Evolutionary conservation across 2,329 filamentous ascomycete genomes (phyloP).

Genomic region (Xylaria polymorpha): DNA sequence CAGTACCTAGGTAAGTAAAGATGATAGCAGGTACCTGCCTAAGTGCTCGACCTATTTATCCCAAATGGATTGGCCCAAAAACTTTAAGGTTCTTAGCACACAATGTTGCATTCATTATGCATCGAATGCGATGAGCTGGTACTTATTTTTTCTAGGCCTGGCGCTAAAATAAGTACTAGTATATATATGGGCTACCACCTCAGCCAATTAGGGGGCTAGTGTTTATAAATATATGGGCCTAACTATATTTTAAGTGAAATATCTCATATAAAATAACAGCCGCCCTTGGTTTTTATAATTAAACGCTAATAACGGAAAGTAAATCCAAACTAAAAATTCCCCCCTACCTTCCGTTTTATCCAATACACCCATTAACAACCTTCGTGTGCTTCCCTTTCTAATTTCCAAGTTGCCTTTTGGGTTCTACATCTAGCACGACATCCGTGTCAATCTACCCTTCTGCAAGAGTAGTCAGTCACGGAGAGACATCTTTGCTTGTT

Average conservation of each 20-base stretch:
- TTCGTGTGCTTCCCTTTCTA: neutral
- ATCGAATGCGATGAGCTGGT: conserved; percentile 2
- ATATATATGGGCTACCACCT: neutral
- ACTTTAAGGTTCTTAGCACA: neutral
- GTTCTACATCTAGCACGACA: neutral
- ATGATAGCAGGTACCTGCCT: neutral
- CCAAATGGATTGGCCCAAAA: conserved; percentile 23
- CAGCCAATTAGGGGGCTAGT: neutral
- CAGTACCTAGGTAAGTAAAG: no score
- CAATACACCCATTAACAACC: neutral
- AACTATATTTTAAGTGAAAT: conserved; percentile 15
- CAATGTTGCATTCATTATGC: neutral
- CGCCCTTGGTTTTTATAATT: conserved; percentile 16
- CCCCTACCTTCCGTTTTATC: neutral
- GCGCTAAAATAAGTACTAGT: neutral
- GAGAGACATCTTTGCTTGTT: neutral
- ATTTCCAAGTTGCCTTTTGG: neutral
- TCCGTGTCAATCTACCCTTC: neutral
- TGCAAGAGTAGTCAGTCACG: neutral
- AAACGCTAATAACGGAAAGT: conserved; percentile 23
- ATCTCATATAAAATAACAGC: conserved; percentile 30
- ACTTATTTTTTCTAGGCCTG: neutral
- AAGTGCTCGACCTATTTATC: conserved; percentile 13
- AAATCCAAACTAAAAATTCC: conserved; percentile 11
- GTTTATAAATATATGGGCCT: conserved; percentile 23